phyloP scores from a whole-genome alignment of 768 basidiomycete species.

The Albatrellus ellisii region DNA sequence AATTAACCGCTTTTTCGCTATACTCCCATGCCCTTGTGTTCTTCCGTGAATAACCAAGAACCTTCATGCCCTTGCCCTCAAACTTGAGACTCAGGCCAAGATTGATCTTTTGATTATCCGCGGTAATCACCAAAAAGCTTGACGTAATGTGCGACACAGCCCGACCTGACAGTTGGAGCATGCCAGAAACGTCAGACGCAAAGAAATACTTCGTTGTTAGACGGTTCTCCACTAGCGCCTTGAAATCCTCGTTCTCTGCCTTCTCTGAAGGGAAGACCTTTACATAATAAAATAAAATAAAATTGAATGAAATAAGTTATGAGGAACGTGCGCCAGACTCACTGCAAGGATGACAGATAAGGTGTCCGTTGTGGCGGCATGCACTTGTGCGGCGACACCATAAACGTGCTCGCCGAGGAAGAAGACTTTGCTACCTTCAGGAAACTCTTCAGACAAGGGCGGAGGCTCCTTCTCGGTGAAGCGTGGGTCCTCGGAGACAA shows the following conservation, averaged over 20 bases:
- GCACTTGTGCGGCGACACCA: slow-evolving; percentile 89
- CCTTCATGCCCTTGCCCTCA: slow-evolving; percentile 87
- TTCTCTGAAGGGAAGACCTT: slow-evolving; percentile 86
- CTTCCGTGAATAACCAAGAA: slow-evolving; percentile 84
- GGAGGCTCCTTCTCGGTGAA: slow-evolving; percentile 74
- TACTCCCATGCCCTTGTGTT: slow-evolving; percentile 85
- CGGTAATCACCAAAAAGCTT: slow-evolving; percentile 77
- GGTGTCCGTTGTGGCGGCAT: slow-evolving; percentile 49
- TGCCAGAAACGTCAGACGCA: slow-evolving; percentile 65
- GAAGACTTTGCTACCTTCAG: slow-evolving; percentile 82
- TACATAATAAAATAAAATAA: not conserved
- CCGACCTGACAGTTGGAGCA: slow-evolving; percentile 60
- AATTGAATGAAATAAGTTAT: not conserved
- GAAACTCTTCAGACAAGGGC: slow-evolving; percentile 79
- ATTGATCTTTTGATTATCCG: slow-evolving; percentile 73
- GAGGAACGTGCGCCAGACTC: slow-evolving; percentile 15
- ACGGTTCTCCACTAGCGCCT: slow-evolving; percentile 40
- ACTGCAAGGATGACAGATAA: slow-evolving; percentile 86
- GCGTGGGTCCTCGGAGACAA: slow-evolving; percentile 82
- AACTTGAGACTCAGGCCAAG: slow-evolving; percentile 93
- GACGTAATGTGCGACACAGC: slow-evolving; percentile 87
- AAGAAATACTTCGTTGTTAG: slow-evolving; percentile 53
- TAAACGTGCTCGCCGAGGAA: slow-evolving; percentile 94
- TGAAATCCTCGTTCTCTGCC: slow-evolving; percentile 69
- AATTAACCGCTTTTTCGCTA: slow-evolving; percentile 71